Evolutionary conservation across 805 yeast species (phyloP).

Genomic region (Blastobotrys peoriensis): DNA sequence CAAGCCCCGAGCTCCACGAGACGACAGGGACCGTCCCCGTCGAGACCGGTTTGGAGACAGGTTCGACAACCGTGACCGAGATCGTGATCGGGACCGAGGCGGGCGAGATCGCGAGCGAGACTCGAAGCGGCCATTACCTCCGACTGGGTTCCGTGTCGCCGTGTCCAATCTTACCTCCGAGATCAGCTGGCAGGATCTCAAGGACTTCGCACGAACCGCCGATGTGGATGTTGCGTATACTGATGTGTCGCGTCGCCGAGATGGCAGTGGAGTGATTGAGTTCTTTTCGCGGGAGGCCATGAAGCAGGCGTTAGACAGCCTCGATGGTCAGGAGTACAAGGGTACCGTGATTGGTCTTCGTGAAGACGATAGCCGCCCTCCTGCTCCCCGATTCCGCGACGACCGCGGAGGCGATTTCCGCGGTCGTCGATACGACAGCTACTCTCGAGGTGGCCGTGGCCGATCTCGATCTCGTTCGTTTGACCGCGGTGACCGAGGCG

Average conservation of each 20-base stretch:
- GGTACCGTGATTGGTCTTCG: conserved; percentile 64
- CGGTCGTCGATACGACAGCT: conserved; percentile 9
- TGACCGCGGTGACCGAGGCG: conserved; percentile 28
- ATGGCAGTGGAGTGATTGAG: conserved; percentile 31
- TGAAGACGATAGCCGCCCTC: conserved; percentile 49
- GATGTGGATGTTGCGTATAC: conserved; percentile 35
- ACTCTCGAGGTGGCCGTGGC: conserved; percentile 35
- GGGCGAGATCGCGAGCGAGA: conserved; percentile 19
- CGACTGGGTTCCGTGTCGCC: conserved; percentile 21
- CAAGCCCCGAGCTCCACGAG: conserved; percentile 23
- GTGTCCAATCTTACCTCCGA: conserved; percentile 24
- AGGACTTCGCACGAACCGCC: conserved; percentile 59
- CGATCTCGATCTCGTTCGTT: conserved; percentile 18
- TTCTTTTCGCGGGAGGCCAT: conserved; percentile 57
- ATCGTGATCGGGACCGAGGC: conserved; percentile 10
- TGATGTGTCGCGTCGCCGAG: conserved; percentile 31
- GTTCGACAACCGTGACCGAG: conserved; percentile 18
- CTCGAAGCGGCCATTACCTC: conserved; percentile 14
- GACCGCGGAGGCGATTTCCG: conserved; percentile 16
- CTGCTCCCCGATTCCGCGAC: conserved; percentile 33
- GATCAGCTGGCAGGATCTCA: conserved; percentile 50
- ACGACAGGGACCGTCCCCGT: conserved; percentile 14
- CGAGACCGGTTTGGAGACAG: conserved; percentile 13
- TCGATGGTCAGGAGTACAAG: conserved; percentile 66
- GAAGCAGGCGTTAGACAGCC: conserved; percentile 59